Percentiles rank a stretch among this genome's conserved stretches.
Conservation (phyloP, 257 asterid species). For the Solanum neorickii region DNA sequence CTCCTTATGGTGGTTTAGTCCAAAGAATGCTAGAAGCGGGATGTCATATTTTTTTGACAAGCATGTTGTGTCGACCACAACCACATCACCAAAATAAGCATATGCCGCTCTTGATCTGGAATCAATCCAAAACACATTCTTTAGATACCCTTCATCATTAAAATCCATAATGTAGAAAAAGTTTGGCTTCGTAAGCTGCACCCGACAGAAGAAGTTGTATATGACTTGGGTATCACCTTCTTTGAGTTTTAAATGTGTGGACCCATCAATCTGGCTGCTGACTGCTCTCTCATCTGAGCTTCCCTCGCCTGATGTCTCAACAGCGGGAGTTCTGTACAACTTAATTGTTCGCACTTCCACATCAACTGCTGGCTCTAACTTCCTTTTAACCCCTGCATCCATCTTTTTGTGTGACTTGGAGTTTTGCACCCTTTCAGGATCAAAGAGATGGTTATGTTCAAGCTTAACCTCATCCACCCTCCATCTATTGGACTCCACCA, state of each 20-base stretch:
- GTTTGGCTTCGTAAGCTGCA: conserved; percentile 22
- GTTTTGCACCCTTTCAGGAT: conserved; percentile 35
- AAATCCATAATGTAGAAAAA: conserved; percentile 33
- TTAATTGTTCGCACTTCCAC: conserved; percentile 42
- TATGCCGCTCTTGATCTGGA: conserved; percentile 26
- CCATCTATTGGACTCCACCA: conserved; percentile 67
- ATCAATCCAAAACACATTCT: conserved; percentile 29
- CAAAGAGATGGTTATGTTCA: conserved; percentile 68
- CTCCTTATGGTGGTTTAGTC: conserved; percentile 25
- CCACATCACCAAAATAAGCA: conserved; percentile 25
- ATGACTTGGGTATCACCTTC: conserved; percentile 18
- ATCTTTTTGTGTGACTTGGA: conserved; percentile 40
- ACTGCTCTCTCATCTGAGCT: conserved; percentile 18
- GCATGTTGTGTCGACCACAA: conserved; percentile 19
- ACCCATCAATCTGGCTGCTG: conserved; percentile 8
- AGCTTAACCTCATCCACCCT: conserved; percentile 58
- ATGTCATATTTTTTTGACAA: conserved; percentile 17
- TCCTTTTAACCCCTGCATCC: conserved; percentile 43
- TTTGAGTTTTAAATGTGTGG: conserved; percentile 7
- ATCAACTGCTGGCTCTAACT: conserved; percentile 24
- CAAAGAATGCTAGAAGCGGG: conserved; percentile 19
- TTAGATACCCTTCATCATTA: conserved; percentile 20
- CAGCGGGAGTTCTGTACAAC: conserved; percentile 38
- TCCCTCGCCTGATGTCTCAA: conserved; percentile 10
- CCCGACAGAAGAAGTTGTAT: conserved; percentile 5